Conservation (phyloP, 352 stramenopile species). For the Phytopythium montanum region DNA sequence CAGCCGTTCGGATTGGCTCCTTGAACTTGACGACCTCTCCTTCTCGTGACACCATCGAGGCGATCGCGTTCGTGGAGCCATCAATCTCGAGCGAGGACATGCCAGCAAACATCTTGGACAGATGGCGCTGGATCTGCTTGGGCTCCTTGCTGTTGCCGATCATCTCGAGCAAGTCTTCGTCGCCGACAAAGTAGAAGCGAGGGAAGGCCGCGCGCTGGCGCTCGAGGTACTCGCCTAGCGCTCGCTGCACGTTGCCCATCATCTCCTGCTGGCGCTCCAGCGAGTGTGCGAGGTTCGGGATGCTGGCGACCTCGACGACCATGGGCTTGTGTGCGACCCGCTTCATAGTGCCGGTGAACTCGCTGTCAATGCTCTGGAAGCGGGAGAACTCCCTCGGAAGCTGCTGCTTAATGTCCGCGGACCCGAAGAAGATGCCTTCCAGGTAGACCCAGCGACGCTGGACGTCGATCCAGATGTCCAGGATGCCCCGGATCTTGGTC, state of each 20-base stretch:
- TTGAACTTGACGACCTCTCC: conserved; percentile 96
- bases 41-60: conserved; percentile 98
- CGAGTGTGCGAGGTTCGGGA: conserved; percentile 89
- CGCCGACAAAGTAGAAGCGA: conserved; percentile 99
- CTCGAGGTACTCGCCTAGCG: conserved; percentile 99
- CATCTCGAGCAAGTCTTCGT: conserved; percentile 99
- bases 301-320: conserved; percentile 93
- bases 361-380: conserved; percentile 98
- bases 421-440: conserved; percentile 99
- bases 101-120: conserved; percentile 99
- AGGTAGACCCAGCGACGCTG: conserved; percentile 99
- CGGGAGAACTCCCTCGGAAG: conserved; percentile 97
- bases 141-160: conserved; percentile 99
- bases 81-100: conserved; percentile 93
- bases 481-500: conserved; percentile 94
- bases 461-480: conserved; percentile 99
- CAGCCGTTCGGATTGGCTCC: conserved; percentile 88
- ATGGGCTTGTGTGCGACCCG: conserved; percentile 95
- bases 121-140: conserved; percentile 94
- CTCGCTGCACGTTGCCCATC: conserved; percentile 99
- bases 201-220: conserved; percentile 95
- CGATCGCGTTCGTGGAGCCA: conserved; percentile 61
- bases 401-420: conserved; percentile 98
- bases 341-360: conserved; percentile 99
- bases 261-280: conserved; percentile 95